phyloP scores from a whole-genome alignment of 1,284 basidiomycete species.

The Ganoderma leucocontextum region DNA sequence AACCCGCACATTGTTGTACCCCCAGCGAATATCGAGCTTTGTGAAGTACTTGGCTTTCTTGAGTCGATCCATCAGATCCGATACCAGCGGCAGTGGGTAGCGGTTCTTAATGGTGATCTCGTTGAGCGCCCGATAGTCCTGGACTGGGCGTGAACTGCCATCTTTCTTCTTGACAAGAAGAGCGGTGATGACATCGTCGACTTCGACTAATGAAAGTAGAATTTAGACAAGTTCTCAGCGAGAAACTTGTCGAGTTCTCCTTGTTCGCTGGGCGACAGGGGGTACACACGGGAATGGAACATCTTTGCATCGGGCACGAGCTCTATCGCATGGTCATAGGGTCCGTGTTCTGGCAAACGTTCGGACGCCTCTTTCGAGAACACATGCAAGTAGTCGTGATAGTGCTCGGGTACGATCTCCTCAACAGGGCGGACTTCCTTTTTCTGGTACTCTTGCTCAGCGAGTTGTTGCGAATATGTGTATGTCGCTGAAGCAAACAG shows the following conservation, averaged over 20 bases:
- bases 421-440: not conserved
- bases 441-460: slow-evolving; percentile 5
- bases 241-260: slow-evolving; percentile 33
- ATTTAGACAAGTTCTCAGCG: slow-evolving; percentile 40
- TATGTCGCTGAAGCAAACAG: not conserved
- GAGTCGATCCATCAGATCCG: slow-evolving; percentile 9
- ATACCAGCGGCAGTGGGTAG: slow-evolving; percentile 16
- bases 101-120: slow-evolving; percentile 38
- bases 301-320: slow-evolving; percentile 10
- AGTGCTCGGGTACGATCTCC: too few relatives aligned
- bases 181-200: slow-evolving; percentile 42
- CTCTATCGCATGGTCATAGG: slow-evolving; percentile 20
- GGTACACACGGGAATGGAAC: slow-evolving; percentile 14
- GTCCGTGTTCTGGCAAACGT: not conserved
- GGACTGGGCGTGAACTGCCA: slow-evolving; percentile 37
- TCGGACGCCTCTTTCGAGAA: not conserved
- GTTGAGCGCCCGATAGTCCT: slow-evolving; percentile 41
- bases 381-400: too few relatives aligned
- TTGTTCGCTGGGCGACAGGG: slow-evolving; percentile 7
- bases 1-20: slow-evolving; percentile 20
- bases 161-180: slow-evolving; percentile 53
- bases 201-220: slow-evolving; percentile 37
- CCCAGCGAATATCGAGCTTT: slow-evolving; percentile 10
- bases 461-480: slow-evolving; percentile 10
- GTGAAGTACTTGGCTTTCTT: slow-evolving; percentile 16